Evolutionary conservation across 2,329 filamentous ascomycete genomes (phyloP).

Genomic region (Neopestalotiopsis sp.): DNA sequence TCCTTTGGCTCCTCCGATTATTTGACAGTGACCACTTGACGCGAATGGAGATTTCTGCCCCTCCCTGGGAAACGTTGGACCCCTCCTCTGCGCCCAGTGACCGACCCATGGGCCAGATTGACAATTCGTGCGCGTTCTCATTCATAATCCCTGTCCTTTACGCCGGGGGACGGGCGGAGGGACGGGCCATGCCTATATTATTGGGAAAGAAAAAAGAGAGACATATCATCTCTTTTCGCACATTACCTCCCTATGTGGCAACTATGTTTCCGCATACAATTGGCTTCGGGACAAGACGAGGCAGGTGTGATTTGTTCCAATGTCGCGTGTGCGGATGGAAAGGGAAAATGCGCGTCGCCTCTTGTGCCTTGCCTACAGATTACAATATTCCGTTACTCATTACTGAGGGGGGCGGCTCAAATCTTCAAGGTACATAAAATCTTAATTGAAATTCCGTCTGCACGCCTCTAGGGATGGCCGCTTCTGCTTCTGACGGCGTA

Average conservation of each 20-base stretch:
- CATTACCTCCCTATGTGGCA: constrained; percentile 12
- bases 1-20: too few species aligned
- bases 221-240: constrained; percentile 4
- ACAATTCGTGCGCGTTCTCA: constrained; percentile 8
- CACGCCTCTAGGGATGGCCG: neutral
- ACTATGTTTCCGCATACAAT: neutral
- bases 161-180: constrained; percentile 8
- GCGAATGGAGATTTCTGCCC: neutral
- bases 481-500: too few species aligned
- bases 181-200: constrained; percentile 5
- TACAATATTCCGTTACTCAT: neutral
- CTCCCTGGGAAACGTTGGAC: neutral
- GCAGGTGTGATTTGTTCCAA: neutral
- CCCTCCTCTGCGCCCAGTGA: neutral
- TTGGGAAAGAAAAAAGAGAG: constrained; percentile 3
- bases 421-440: neutral
- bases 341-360: neutral
- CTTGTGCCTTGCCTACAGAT: neutral
- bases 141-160: constrained; percentile 15
- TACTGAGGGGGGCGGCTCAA: constrained; percentile 1
- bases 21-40: neutral
- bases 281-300: neutral
- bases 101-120: neutral
- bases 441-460: neutral
- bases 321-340: constrained; percentile 14